Evolutionary conservation across 768 basidiomycete species (phyloP), one percentile per base, ranked within the genome.

Genomic region (Termitomyces sp.): DNA sequence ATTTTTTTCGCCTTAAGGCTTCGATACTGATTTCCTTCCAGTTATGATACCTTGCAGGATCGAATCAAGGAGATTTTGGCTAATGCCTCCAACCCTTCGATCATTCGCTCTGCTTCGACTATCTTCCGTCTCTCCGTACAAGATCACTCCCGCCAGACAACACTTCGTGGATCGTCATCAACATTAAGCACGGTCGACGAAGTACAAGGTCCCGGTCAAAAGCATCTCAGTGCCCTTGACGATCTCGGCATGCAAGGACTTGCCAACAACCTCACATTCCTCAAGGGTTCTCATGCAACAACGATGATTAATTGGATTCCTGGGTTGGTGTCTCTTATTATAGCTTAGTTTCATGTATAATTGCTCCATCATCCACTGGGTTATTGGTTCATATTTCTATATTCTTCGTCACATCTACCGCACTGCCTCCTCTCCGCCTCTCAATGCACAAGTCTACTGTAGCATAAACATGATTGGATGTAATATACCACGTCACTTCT

Each of bases 251-350:
- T 94, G 90, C 82, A 83, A 62, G 91, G 91, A 7, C 76, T 94
- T 2, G 84, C 85, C n/a, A 86, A 79, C 64, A 86, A 78, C 67
- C 89, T 90, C 77, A 79, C 83, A 62, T 94, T 94, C 76, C 72
- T 91, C 18, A 72, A 75, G 61, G 79, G 81, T 51, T 79, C 79
- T 18, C 79, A 82, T 28, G 86, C 84, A 62, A 81, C 84, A 55
- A 84, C 81, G 67, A 83, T 91, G 77, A 81, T 90, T 62, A 83
- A 86, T 58, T 92, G 89, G 89, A 90, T 92, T 61, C 86, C 89
- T 36, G 81, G 66, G 53, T 65, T 80, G 59, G 73, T 80, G 24
- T 60, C 67, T 51, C 67, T 74, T 49, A 78, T 80, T 68, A 75
- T 77, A 65, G 60, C 63, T 61, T 68, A 67, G 55, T 60, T 39